Percentiles rank a stretch among this genome's conserved stretches.
These are phyloP conservation scores for Luffa acutangula DNA, from an alignment of 306 rosid species.

Conservation along the genomic window DNA sequence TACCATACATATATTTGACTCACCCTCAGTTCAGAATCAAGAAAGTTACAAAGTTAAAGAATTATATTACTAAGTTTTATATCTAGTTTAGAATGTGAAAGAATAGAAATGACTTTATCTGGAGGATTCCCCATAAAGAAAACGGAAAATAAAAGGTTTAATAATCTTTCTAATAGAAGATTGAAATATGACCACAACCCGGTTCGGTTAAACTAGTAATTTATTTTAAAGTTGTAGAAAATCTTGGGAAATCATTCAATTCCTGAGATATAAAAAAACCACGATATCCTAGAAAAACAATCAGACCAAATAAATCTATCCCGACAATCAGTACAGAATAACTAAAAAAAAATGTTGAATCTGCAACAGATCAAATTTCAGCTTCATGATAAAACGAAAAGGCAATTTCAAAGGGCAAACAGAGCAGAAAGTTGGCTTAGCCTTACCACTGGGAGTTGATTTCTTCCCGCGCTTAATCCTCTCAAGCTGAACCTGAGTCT, in stretches of 20 bases:
- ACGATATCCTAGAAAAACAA: neutral
- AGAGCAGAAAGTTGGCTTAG: constrained; percentile 19
- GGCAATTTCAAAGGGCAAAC: neutral
- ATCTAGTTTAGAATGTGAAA: neutral
- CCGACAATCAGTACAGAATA: neutral
- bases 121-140: neutral
- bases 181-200: neutral
- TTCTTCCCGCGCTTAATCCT: constrained; percentile 88
- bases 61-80: neutral
- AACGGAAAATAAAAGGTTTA: neutral
- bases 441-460: constrained; percentile 57
- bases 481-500: constrained; percentile 89
- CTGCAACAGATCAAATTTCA: neutral
- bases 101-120: neutral
- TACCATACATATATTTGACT: neutral
- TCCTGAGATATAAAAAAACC: neutral
- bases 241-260: neutral
- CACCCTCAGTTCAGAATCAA: neutral
- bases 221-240: neutral
- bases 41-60: neutral
- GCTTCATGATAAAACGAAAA: neutral
- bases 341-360: neutral
- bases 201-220: neutral
- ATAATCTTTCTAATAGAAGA: neutral
- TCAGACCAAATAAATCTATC: neutral